These are phyloP conservation scores for Hippophae tibetana DNA, from an alignment of 306 rosid genomes.

Conservation along the genomic window DNA sequence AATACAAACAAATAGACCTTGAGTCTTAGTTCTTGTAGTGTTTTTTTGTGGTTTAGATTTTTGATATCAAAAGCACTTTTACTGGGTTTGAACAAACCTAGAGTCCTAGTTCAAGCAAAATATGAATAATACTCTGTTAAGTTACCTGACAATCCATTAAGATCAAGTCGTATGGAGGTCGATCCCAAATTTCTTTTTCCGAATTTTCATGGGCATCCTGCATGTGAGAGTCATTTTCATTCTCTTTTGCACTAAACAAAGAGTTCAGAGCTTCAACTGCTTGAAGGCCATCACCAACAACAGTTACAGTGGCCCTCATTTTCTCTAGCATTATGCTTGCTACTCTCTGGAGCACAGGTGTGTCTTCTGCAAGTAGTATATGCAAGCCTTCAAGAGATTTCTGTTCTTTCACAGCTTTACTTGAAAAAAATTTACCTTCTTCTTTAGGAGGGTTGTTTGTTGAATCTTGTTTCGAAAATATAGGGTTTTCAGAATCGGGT, in stretches of 20 bases:
- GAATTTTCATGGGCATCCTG: constrained; percentile 36
- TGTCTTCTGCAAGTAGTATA: constrained; percentile 91
- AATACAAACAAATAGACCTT: too few relatives aligned
- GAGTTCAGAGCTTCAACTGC: constrained; percentile 78
- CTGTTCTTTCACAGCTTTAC: constrained; percentile 32
- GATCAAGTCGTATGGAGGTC: constrained; percentile 61
- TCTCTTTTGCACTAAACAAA: constrained; percentile 36
- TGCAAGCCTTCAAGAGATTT: constrained; percentile 75
- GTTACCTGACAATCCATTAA: constrained; percentile 99
- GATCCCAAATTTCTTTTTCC: constrained; percentile 29
- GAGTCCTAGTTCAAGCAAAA: neutral
- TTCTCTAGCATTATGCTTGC: constrained; percentile 96
- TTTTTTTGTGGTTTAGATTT: too few relatives aligned
- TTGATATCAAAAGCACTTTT: too few relatives aligned
- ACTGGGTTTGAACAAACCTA: too few relatives aligned
- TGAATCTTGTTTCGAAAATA: constrained; percentile 22
- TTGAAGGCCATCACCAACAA: constrained; percentile 82
- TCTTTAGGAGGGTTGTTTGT: constrained; percentile 12
- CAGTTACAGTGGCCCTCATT: constrained; percentile 85
- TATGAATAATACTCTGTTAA: constrained; percentile 1
- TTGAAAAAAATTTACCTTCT: constrained; percentile 25
- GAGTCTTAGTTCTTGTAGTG: too few relatives aligned
- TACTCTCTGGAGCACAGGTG: constrained; percentile 88
- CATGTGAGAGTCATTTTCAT: constrained; percentile 28
- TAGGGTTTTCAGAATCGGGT: constrained; percentile 27